These are phyloP conservation scores for Dimocarpus longan DNA, from an alignment of 345 rosid genomes.

Conservation along the genomic window DNA sequence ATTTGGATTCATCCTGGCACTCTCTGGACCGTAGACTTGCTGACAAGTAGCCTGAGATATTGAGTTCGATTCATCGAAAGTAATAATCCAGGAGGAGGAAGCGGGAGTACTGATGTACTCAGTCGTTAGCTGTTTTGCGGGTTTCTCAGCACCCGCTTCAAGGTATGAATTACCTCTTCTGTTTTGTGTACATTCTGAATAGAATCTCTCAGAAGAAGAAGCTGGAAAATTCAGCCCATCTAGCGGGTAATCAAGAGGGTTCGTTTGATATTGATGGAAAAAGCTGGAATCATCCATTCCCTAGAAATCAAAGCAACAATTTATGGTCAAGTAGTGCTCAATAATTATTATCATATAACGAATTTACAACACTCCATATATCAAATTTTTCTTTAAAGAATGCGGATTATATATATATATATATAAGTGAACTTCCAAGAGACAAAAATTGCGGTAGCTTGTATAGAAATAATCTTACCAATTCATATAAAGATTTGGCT, in stretches of 20 bases:
- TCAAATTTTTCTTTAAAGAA: neutral
- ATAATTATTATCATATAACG: neutral
- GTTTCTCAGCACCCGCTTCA: constrained; percentile 19
- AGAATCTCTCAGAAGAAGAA: constrained; percentile 23
- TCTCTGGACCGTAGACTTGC: constrained; percentile 14
- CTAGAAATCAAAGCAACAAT: constrained; percentile 19
- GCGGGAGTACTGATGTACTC: constrained; percentile 25
- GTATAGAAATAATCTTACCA: neutral
- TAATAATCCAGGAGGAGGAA: constrained; percentile 40
- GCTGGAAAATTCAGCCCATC: constrained; percentile 36
- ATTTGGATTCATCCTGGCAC: constrained; percentile 23
- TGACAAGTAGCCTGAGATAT: constrained; percentile 20
- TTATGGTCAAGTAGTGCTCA: neutral
- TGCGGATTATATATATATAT: neutral
- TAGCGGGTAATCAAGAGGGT: constrained; percentile 28
- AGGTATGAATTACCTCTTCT: neutral
- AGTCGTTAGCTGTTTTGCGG: constrained; percentile 39
- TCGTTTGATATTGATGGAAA: constrained; percentile 28
- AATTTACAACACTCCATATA: neutral
- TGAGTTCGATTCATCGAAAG: constrained; percentile 39
- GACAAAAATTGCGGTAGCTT: neutral
- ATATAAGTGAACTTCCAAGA: neutral
- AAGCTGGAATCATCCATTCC: constrained; percentile 36
- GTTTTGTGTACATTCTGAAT: constrained; percentile 6
- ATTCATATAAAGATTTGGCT: constrained; percentile 7